Percentiles rank a stretch among this genome's conserved stretches.
These are phyloP conservation scores for Diaporthe destruens DNA, from an alignment of 2,329 filamentous ascomycete species.

Conservation along the genomic window DNA sequence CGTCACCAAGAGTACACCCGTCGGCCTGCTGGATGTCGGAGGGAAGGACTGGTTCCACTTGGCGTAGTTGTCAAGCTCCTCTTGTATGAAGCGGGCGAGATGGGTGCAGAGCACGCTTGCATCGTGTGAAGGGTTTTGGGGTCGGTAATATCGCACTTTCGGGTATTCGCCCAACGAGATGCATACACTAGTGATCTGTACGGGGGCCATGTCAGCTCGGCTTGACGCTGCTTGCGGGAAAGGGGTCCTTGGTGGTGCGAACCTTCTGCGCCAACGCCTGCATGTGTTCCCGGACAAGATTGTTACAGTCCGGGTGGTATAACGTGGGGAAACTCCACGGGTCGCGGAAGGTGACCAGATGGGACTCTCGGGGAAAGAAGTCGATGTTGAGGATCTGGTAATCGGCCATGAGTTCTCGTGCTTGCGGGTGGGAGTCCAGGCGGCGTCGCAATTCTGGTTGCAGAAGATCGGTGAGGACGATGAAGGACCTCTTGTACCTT, in stretches of 20 bases:
- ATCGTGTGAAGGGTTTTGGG: slow-evolving; percentile 81
- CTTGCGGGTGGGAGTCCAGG: slow-evolving; percentile 77
- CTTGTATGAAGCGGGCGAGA: slow-evolving; percentile 90
- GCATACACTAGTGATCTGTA: slow-evolving; percentile 85
- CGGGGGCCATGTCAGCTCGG: slow-evolving; percentile 42
- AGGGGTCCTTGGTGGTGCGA: slow-evolving; percentile 40
- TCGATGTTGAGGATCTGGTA: slow-evolving; percentile 89
- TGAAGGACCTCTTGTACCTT: slow-evolving; percentile 81
- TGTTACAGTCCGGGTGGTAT: slow-evolving; percentile 91
- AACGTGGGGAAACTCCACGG: slow-evolving; percentile 95
- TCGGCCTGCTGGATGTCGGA: slow-evolving; percentile 80
- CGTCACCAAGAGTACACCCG: slow-evolving; percentile 86
- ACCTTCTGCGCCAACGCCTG: slow-evolving; percentile 90
- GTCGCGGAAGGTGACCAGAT: slow-evolving; percentile 90
- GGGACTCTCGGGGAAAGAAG: slow-evolving; percentile 91
- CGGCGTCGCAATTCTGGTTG: slow-evolving; percentile 78
- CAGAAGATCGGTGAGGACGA: slow-evolving; percentile 88
- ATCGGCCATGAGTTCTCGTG: slow-evolving; percentile 80
- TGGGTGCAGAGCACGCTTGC: slow-evolving; percentile 89
- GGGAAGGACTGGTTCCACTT: slow-evolving; percentile 88
- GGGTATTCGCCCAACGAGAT: slow-evolving; percentile 95
- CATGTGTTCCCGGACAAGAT: slow-evolving; percentile 85
- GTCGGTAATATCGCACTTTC: slow-evolving; percentile 90
- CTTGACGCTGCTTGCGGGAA: not conserved
- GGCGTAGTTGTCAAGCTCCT: slow-evolving; percentile 90